Percentiles rank a stretch among this genome's conserved stretches.
Conservation (phyloP, 257 asterid genomes). For the Capsicum rhomboideum region DNA sequence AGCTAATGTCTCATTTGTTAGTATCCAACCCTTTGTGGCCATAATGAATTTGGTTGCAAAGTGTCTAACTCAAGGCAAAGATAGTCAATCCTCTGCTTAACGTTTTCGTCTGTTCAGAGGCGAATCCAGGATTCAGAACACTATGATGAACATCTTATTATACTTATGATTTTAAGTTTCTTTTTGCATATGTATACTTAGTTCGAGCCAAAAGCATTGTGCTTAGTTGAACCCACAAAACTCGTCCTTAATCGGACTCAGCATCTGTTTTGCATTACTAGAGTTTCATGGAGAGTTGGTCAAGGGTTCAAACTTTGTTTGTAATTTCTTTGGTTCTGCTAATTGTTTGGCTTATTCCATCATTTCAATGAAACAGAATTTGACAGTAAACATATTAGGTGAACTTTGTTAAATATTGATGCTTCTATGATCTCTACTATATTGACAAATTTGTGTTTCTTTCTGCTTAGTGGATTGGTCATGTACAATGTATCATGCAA, state of each 20-base stretch:
- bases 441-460: neutral
- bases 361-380: neutral
- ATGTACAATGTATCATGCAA: neutral
- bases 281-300: neutral
- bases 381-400: neutral
- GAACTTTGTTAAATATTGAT: neutral
- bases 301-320: neutral
- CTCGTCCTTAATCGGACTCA: neutral
- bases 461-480: neutral
- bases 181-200: neutral
- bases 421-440: neutral
- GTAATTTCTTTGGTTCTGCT: neutral
- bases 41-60: constrained; percentile 38
- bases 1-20: constrained; percentile 25
- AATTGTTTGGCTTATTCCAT: no score
- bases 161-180: neutral
- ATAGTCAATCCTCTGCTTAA: neutral
- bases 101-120: neutral
- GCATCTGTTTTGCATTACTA: no score
- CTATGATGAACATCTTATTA: neutral
- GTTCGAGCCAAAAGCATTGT: neutral
- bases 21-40: constrained; percentile 25
- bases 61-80: constrained; percentile 2
- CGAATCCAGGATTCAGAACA: neutral
- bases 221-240: neutral